Evolutionary conservation across 2,329 filamentous ascomycete species (phyloP).

Genomic region (Colletotrichum brevisporum): DNA sequence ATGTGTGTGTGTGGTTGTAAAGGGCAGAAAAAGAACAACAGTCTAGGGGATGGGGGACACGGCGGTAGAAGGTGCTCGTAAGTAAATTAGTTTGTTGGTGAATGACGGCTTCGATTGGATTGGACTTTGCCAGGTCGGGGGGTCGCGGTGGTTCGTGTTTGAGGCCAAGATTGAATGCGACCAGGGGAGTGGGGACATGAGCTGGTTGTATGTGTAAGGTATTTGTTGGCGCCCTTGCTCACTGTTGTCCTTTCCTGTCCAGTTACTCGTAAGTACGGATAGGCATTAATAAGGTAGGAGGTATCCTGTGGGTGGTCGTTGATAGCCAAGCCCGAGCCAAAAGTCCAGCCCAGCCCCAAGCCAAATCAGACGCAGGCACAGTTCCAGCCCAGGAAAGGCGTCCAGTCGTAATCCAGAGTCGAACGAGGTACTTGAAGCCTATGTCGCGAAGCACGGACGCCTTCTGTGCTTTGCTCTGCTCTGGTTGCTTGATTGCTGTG

Average conservation of each 20-base stretch:
- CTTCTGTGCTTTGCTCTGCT: too few species aligned
- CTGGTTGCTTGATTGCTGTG: too few species aligned
- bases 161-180: slow-evolving; percentile 36
- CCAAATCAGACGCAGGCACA: too few species aligned
- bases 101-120: slow-evolving; percentile 5
- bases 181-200: slow-evolving; percentile 29
- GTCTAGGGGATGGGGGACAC: not conserved
- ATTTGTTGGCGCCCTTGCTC: slow-evolving; percentile 11
- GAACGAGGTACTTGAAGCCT: slow-evolving; percentile 16
- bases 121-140: slow-evolving; percentile 2
- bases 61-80: not conserved
- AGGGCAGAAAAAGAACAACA: slow-evolving; percentile 14
- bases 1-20: slow-evolving; percentile 22
- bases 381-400: not conserved
- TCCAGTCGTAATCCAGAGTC: slow-evolving; percentile 1
- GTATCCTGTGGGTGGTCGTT: too few species aligned
- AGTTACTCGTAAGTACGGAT: too few species aligned
- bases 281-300: too few species aligned
- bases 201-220: slow-evolving; percentile 17
- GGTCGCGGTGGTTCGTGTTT: slow-evolving; percentile 37
- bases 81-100: not conserved
- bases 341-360: too few species aligned
- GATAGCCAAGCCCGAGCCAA: slow-evolving; percentile 1
- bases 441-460: slow-evolving; percentile 38
- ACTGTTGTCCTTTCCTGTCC: slow-evolving; percentile 3